Evolutionary conservation across 129 eudicot species (phyloP).

Genomic region (Flaveria brownii): DNA sequence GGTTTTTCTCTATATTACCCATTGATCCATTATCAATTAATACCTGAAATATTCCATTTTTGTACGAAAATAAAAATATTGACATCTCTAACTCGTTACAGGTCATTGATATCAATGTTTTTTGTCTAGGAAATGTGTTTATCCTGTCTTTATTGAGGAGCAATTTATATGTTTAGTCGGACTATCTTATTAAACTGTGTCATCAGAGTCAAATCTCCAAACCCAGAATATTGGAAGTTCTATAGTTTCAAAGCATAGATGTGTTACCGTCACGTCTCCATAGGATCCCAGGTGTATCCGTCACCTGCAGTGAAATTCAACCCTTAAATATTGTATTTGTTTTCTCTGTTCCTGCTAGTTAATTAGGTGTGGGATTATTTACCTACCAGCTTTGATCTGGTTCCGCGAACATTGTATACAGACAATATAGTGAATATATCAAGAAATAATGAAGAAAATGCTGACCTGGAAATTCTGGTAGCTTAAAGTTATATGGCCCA

Average conservation of each 20-base stretch:
- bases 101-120: background rate
- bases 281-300: slow-evolving; percentile 93
- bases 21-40: background rate
- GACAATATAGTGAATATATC: slow-evolving; percentile 18
- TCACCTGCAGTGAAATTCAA: slow-evolving; percentile 61
- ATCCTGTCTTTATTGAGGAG: background rate
- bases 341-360: background rate
- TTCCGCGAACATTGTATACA: background rate
- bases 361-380: slow-evolving; percentile 3
- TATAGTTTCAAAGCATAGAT: slow-evolving; percentile 18
- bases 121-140: background rate
- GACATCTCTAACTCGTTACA: background rate
- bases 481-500: slow-evolving; percentile 86
- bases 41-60: background rate
- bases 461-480: slow-evolving; percentile 86
- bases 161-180: background rate
- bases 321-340: background rate
- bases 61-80: background rate
- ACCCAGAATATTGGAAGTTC: background rate
- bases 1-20: background rate
- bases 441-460: background rate
- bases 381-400: slow-evolving; percentile 19
- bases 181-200: background rate
- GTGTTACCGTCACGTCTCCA: slow-evolving; percentile 81
- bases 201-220: background rate